Evolutionary conservation across 2,329 filamentous ascomycete genomes (phyloP).

Genomic region (Botrytis porri): DNA sequence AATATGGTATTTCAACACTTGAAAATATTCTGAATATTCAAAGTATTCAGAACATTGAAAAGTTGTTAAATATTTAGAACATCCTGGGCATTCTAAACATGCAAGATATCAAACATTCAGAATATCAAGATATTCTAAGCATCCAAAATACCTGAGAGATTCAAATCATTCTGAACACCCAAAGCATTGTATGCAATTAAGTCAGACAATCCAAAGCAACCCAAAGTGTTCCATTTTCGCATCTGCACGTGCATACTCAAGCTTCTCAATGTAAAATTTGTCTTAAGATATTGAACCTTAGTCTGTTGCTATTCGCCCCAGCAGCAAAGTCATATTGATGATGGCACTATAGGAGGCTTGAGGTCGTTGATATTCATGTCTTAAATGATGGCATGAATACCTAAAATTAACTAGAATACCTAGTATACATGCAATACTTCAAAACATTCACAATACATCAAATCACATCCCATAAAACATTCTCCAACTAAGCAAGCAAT

Average conservation of each 20-base stretch:
- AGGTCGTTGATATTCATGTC: background rate
- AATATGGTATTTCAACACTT: background rate
- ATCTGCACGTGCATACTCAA: background rate
- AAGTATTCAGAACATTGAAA: too few species aligned
- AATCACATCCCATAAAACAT: background rate
- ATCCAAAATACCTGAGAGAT: background rate
- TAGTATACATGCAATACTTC: background rate
- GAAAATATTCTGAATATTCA: background rate
- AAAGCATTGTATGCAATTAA: background rate
- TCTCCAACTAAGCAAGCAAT: background rate
- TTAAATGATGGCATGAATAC: background rate
- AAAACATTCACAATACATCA: background rate
- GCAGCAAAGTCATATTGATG: background rate
- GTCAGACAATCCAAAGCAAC: background rate
- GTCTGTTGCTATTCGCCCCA: background rate
- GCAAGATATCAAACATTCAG: too few species aligned
- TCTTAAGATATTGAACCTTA: background rate
- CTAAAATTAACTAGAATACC: background rate
- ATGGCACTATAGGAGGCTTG: background rate
- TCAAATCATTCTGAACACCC: background rate
- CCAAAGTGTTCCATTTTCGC: background rate
- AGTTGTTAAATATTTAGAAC: background rate
- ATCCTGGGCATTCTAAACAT: too few species aligned
- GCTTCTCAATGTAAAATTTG: background rate
- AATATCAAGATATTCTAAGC: too few species aligned